These are phyloP conservation scores for Spatholobus suberectus DNA, from an alignment of 306 rosid species.

Conservation along the genomic window DNA sequence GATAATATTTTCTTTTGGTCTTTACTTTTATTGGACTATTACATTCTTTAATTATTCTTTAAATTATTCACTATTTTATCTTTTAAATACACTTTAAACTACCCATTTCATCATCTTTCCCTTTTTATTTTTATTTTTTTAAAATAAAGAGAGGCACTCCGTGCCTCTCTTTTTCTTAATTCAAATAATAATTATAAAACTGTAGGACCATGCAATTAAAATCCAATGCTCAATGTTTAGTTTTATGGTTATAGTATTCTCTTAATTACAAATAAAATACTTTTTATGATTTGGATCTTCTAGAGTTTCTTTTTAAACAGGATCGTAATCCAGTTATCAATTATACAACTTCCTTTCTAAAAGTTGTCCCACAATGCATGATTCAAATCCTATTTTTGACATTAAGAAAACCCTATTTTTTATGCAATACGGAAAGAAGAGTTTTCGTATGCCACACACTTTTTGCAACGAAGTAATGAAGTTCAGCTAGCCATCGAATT, in stretches of 20 bases:
- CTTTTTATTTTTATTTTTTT: too few relatives aligned
- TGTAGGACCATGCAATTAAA: not conserved
- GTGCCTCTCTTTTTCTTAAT: too few relatives aligned
- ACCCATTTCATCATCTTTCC: too few relatives aligned
- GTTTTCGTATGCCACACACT: not conserved
- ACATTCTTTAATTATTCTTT: too few relatives aligned
- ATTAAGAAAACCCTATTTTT: too few relatives aligned
- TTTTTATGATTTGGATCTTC: not conserved
- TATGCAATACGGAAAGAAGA: not conserved
- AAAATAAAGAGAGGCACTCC: too few relatives aligned
- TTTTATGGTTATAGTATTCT: not conserved
- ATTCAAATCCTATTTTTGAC: not conserved
- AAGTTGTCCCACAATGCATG: not conserved
- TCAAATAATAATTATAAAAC: not conserved
- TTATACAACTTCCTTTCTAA: not conserved
- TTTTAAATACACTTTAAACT: too few relatives aligned
- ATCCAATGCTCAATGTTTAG: not conserved
- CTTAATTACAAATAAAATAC: not conserved
- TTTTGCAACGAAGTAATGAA: not conserved
- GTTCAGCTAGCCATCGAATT: conserved; percentile 25
- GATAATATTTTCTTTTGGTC: too few relatives aligned
- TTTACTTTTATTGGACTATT: too few relatives aligned
- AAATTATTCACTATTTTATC: too few relatives aligned
- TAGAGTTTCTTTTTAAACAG: not conserved
- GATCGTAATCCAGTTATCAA: not conserved